phyloP scores from a whole-genome alignment of 345 rosid genomes.

The Salix arbutifolia region DNA sequence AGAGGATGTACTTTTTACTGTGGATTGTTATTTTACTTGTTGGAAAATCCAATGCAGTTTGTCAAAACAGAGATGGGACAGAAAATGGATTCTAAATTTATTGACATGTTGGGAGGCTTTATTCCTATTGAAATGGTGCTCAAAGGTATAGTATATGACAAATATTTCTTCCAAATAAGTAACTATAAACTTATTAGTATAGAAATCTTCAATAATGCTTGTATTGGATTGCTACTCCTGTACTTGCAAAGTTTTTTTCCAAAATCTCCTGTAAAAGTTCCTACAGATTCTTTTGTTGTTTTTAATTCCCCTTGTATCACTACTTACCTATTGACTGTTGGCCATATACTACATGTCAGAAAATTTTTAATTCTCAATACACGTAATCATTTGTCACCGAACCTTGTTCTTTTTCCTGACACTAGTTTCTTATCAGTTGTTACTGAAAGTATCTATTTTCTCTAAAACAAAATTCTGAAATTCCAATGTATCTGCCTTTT shows the following conservation, averaged over 20 bases:
- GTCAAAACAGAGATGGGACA: slow-evolving; percentile 60
- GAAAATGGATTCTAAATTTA: slow-evolving; percentile 17
- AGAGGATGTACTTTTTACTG: neutral
- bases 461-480: slow-evolving; percentile 6
- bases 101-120: slow-evolving; percentile 63
- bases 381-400: neutral
- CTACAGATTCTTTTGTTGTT: neutral
- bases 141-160: slow-evolving; percentile 47
- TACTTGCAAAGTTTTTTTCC: neutral
- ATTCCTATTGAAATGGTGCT: slow-evolving; percentile 68
- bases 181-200: neutral
- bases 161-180: neutral
- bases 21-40: neutral
- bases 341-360: too few relatives aligned
- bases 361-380: too few relatives aligned
- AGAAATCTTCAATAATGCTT: neutral
- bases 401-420: neutral
- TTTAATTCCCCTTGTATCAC: too few relatives aligned
- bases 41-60: slow-evolving; percentile 55
- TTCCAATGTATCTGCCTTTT: neutral
- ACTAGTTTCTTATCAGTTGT: neutral
- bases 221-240: neutral
- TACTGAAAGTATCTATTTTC: too few relatives aligned
- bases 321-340: too few relatives aligned
- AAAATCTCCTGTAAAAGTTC: neutral